Evolutionary conservation across 1,284 basidiomycete genomes (phyloP).

Genomic region (Ceratorhiza oryzae-sativae): DNA sequence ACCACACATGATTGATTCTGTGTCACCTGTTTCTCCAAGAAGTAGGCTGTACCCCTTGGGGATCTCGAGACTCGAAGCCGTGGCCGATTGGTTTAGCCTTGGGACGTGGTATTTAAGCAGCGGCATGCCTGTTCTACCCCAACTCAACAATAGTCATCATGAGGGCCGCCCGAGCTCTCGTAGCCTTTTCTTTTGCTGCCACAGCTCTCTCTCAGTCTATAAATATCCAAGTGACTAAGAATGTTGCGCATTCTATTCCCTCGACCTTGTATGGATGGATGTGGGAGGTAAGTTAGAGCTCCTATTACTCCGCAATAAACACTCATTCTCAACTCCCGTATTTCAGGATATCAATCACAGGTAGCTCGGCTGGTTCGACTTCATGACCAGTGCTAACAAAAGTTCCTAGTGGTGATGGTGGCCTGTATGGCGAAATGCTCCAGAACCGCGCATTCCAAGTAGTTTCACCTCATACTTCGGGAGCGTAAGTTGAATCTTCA

Average conservation of each 20-base stretch:
- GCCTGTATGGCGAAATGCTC: conserved; percentile 43
- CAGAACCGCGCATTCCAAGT: conserved; percentile 37
- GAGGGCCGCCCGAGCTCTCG: not conserved
- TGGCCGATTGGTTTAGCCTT: not conserved
- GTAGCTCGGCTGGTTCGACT: not conserved
- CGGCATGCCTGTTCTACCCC: not conserved
- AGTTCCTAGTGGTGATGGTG: conserved; percentile 40
- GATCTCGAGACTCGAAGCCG: not conserved
- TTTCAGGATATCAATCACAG: conserved; percentile 42
- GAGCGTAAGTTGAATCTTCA: conserved; percentile 14
- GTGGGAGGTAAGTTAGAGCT: conserved; percentile 30
- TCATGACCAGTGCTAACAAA: not conserved
- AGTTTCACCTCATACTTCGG: conserved; percentile 28
- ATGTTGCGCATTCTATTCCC: conserved; percentile 35
- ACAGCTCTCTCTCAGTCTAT: conserved; percentile 15
- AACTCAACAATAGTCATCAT: not conserved
- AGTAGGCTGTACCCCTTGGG: not conserved
- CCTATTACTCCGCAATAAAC: not conserved
- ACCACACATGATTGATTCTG: not conserved
- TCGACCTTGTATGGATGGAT: conserved; percentile 41
- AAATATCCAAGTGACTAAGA: conserved; percentile 35
- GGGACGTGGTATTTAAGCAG: not conserved
- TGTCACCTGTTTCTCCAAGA: not conserved
- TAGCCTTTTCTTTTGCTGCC: not conserved
- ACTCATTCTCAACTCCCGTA: too few species aligned